Conservation (phyloP, 2,329 filamentous ascomycete species). For the Cercospora zeae-maydis region DNA sequence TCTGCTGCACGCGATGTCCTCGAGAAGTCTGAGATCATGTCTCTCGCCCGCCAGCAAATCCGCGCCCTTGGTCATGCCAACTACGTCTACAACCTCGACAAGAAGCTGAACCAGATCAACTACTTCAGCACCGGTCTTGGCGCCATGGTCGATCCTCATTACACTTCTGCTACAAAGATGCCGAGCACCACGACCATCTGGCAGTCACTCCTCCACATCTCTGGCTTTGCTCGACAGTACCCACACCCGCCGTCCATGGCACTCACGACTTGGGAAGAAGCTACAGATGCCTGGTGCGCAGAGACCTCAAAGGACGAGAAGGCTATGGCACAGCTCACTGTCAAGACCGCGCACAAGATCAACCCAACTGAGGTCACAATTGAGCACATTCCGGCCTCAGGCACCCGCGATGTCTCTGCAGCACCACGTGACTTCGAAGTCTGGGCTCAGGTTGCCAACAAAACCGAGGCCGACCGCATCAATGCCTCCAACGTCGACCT, state of each 20-base stretch:
- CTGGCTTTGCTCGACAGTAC: not conserved
- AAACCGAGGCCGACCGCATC: slow-evolving; percentile 18
- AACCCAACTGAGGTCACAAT: slow-evolving; percentile 43
- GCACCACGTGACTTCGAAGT: slow-evolving; percentile 46
- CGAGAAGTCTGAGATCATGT: slow-evolving; percentile 12
- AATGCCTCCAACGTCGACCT: slow-evolving; percentile 15
- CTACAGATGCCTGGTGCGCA: slow-evolving; percentile 86
- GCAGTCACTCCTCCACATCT: not conserved
- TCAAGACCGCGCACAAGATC: slow-evolving; percentile 44
- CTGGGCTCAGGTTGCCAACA: slow-evolving; percentile 40
- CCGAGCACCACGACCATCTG: not conserved
- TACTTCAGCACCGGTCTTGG: slow-evolving; percentile 66
- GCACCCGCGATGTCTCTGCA: slow-evolving; percentile 39
- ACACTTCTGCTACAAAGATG: slow-evolving; percentile 56
- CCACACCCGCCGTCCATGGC: slow-evolving; percentile 44
- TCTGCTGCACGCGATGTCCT: slow-evolving; percentile 8
- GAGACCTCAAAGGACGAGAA: slow-evolving; percentile 44
- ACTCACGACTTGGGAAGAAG: slow-evolving; percentile 68
- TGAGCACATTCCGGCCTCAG: slow-evolving; percentile 45
- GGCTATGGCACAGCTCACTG: slow-evolving; percentile 61
- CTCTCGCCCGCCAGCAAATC: slow-evolving; percentile 21
- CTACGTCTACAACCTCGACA: slow-evolving; percentile 28
- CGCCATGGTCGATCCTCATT: slow-evolving; percentile 57
- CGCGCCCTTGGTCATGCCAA: slow-evolving; percentile 32
- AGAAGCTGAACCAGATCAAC: slow-evolving; percentile 55